Conservation (phyloP, 768 basidiomycete species). For the Lentinula boryana region DNA sequence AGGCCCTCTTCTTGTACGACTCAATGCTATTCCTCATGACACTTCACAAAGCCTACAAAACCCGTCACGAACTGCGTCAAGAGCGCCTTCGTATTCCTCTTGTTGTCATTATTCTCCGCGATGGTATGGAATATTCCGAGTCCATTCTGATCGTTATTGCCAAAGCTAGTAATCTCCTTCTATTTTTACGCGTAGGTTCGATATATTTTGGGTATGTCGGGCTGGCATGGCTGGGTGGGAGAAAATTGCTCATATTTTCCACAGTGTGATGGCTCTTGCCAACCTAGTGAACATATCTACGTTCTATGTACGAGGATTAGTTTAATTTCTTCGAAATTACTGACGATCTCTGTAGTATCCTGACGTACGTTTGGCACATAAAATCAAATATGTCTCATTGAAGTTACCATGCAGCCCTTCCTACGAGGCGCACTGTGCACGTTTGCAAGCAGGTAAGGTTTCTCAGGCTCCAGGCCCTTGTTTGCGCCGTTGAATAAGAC, state of each 20-base stretch:
- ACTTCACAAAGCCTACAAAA: conserved; percentile 2
- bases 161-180: not conserved
- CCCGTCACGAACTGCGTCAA: not conserved
- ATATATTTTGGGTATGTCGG: conserved; percentile 5
- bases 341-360: not conserved
- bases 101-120: conserved; percentile 1
- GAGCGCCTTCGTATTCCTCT: not conserved
- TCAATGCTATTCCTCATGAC: conserved; percentile 7
- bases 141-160: not conserved
- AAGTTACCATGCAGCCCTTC: not conserved
- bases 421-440: conserved; percentile 1
- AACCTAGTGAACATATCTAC: conserved; percentile 4
- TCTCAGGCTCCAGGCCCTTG: not conserved
- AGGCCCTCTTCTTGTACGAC: conserved; percentile 6
- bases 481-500: not conserved
- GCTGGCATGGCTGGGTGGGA: not conserved
- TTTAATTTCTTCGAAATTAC: not conserved
- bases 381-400: not conserved
- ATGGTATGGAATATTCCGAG: not conserved
- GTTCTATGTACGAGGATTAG: conserved; percentile 1
- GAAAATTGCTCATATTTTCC: not conserved
- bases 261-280: conserved; percentile 6
- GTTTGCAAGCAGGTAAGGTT: conserved; percentile 2
- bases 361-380: not conserved
- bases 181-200: not conserved